Base-by-base conservation (phyloP, 2,329 filamentous ascomycete genomes). In the Verruconis gallopava region DNA sequence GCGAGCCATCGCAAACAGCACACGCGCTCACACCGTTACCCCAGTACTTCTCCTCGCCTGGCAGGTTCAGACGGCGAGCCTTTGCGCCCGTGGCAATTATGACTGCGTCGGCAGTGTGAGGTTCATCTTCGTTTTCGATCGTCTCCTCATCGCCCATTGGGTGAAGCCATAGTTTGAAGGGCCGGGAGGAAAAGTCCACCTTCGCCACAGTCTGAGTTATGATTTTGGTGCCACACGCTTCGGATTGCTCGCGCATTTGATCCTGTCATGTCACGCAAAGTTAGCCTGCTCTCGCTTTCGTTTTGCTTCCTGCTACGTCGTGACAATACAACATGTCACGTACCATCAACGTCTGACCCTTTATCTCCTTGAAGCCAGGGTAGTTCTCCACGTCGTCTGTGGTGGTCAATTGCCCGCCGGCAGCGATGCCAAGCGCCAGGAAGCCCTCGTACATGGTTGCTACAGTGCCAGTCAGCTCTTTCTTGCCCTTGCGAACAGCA, bases 351-450 rank as follows among this genome's bases (percentile, higher is more conserved):
- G 85, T 81, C 44, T 74, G 66, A 51, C 91, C 91, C 65, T 85
- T 82, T 60, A 98, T 86, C 54, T 84, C 75, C 55, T 84, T 82
- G 68, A 96, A 98, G 37, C 91, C 91, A 19, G 91, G 91, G 66
- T 81, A 98, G 74, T 98, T 98, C 71, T 98, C 91, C 46, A 98
- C 79, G 52, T 98, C 93, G 55, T 93, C 96, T 43, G 91, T 98
- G 19, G 93, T 98, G 43, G 93, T 98, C 52, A 98, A 73, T 72
- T 98, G 91, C 44, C 91, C 91, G 52, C 91, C 91, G 35, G 91
- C 85, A 4, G 91, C 91, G 55, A 93, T 93, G 56, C 89, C 91
- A 58, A 95, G 91, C 54, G 91, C 91, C 62, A 98, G 79, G 74
- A 98, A 94, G 53, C 91, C 91, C 68, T 98, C 91, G 61, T 96